Conservation (phyloP, 495 filamentous ascomycete genomes). For the Immersiella caudata region DNA sequence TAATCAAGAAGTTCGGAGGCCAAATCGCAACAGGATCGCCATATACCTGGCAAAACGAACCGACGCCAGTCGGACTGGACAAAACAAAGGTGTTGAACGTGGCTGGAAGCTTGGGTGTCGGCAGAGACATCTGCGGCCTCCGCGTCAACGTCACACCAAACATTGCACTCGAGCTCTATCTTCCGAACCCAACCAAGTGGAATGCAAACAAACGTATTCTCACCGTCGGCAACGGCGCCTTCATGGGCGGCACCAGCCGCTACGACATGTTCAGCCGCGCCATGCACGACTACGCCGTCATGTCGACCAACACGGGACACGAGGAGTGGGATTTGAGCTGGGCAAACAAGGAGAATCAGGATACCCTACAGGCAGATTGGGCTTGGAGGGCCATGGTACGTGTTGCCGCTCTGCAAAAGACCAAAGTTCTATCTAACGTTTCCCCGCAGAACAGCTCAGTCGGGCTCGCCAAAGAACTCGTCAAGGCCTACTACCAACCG, state of each 20-base stretch:
- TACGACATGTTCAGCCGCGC: slow-evolving; percentile 4
- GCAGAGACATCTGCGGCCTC: slow-evolving; percentile 70
- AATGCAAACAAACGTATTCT: not conserved
- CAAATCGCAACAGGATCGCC: too few relatives aligned
- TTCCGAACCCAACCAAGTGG: not conserved
- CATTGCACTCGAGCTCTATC: not conserved
- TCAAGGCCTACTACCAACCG: not conserved
- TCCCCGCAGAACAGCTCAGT: not conserved
- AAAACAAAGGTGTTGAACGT: too few relatives aligned
- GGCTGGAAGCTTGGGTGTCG: too few relatives aligned
- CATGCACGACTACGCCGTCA: not conserved
- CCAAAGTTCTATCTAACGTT: too few relatives aligned
- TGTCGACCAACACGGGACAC: slow-evolving; percentile 9
- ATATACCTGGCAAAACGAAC: too few relatives aligned
- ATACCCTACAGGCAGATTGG: slow-evolving; percentile 5
- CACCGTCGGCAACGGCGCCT: not conserved
- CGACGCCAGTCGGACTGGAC: too few relatives aligned
- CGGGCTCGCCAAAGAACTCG: not conserved
- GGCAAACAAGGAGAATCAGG: not conserved
- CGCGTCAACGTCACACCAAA: slow-evolving; percentile 68
- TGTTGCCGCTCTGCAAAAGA: too few relatives aligned
- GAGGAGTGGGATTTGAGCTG: not conserved
- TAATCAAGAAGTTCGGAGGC: too few relatives aligned
- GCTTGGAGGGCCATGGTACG: not conserved
- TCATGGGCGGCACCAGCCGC: not conserved